Conservation (phyloP, 148 eudicot species). For the Camellia japonica region DNA sequence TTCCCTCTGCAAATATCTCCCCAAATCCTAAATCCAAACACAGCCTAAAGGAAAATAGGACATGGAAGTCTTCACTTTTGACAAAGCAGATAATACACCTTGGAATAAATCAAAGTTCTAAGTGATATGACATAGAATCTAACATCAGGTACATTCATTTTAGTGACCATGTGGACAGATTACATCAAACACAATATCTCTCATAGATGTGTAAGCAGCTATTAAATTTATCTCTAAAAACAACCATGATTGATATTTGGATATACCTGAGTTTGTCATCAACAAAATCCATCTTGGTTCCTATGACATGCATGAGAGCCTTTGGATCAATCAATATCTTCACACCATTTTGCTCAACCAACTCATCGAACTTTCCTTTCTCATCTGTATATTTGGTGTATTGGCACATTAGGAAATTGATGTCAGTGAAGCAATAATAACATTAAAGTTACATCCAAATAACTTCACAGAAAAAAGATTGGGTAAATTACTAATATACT, state of each 20-base stretch:
- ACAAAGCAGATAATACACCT: neutral
- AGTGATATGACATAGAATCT: neutral
- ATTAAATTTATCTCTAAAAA: neutral
- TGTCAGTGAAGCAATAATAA: neutral
- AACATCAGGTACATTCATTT: neutral
- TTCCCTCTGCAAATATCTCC: too few species aligned
- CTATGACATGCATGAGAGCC: conserved; percentile 97
- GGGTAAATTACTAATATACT: neutral
- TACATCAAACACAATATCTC: neutral
- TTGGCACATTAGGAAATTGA: neutral
- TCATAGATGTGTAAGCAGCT: neutral
- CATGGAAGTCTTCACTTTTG: neutral
- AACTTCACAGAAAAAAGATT: neutral
- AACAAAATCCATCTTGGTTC: conserved; percentile 93
- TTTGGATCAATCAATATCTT: conserved; percentile 94
- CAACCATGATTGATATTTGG: neutral
- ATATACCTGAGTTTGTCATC: conserved; percentile 89
- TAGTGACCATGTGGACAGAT: neutral
- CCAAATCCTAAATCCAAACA: too few species aligned
- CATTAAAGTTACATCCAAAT: neutral
- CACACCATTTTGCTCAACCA: conserved; percentile 93
- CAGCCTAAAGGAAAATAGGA: neutral
- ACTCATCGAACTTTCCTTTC: conserved; percentile 91
- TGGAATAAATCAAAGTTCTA: neutral
- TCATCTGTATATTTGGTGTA: conserved; percentile 52